phyloP scores from a whole-genome alignment of 306 rosid genomes.

The Quercus alba region DNA sequence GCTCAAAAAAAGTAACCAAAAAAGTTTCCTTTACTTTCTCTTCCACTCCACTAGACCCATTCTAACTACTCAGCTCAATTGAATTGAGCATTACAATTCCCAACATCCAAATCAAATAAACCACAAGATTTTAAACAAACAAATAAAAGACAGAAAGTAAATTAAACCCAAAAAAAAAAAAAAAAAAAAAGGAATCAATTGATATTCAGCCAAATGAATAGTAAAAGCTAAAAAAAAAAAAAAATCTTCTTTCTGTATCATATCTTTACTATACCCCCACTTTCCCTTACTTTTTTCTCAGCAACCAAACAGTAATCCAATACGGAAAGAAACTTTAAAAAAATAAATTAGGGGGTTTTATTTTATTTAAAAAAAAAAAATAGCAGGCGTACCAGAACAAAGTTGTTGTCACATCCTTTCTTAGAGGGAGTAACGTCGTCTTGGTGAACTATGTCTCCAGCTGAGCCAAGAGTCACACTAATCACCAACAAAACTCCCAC shows the following conservation, averaged over 20 bases:
- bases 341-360: background rate
- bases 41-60: background rate
- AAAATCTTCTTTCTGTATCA: background rate
- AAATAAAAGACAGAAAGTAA: background rate
- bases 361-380: background rate
- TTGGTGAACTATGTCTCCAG: constrained; percentile 92
- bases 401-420: constrained; percentile 88
- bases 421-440: constrained; percentile 73
- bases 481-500: constrained; percentile 37
- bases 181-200: background rate
- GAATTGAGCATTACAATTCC: constrained; percentile 9
- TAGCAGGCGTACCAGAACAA: constrained; percentile 68
- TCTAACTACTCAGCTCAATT: background rate
- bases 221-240: background rate
- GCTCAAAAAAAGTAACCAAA: background rate
- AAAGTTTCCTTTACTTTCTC: background rate
- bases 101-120: constrained; percentile 6
- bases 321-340: background rate
- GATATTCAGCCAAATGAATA: background rate
- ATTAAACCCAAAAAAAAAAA: background rate
- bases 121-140: constrained; percentile 4
- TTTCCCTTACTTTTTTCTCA: constrained; percentile 18
- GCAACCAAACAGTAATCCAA: constrained; percentile 20
- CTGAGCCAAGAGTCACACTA: constrained; percentile 43
- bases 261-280: constrained; percentile 11